These are phyloP conservation scores for Talaromyces sp. DNA, from an alignment of 2,329 filamentous ascomycete genomes.

Conservation along the genomic window DNA sequence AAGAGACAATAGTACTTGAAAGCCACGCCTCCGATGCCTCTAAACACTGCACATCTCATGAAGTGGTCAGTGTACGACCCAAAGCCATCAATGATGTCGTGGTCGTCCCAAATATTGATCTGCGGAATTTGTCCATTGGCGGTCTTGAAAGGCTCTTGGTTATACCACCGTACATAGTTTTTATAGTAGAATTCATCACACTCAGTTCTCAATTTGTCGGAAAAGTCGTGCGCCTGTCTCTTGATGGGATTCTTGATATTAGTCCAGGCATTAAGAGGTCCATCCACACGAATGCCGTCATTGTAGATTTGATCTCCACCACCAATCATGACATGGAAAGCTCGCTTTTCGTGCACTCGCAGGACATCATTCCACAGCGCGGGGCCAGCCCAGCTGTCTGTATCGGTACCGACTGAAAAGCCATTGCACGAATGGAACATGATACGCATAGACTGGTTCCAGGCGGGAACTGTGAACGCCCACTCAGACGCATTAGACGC, in stretches of 20 bases:
- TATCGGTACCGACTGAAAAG: constrained; percentile 63
- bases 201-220: constrained; percentile 58
- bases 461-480: constrained; percentile 57
- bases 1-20: constrained; percentile 64
- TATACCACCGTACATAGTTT: constrained; percentile 66
- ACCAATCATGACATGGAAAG: constrained; percentile 72
- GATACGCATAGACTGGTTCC: constrained; percentile 63
- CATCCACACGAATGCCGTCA: constrained; percentile 75
- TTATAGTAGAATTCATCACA: constrained; percentile 63
- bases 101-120: constrained; percentile 64
- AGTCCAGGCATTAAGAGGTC: constrained; percentile 69
- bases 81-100: constrained; percentile 66
- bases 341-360: constrained; percentile 56
- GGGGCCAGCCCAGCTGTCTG: constrained; percentile 59
- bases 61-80: constrained; percentile 65
- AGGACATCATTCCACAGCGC: constrained; percentile 64
- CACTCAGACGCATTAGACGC: constrained; percentile 50
- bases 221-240: constrained; percentile 59
- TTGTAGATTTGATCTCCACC: constrained; percentile 85
- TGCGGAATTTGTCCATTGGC: constrained; percentile 62
- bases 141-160: constrained; percentile 59
- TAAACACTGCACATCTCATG: constrained; percentile 63
- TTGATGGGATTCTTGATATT: constrained; percentile 59
- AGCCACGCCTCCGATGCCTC: constrained; percentile 59
- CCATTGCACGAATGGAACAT: constrained; percentile 69